phyloP scores from a whole-genome alignment of 2,329 filamentous ascomycete species.

The Diaporthe sp. region DNA sequence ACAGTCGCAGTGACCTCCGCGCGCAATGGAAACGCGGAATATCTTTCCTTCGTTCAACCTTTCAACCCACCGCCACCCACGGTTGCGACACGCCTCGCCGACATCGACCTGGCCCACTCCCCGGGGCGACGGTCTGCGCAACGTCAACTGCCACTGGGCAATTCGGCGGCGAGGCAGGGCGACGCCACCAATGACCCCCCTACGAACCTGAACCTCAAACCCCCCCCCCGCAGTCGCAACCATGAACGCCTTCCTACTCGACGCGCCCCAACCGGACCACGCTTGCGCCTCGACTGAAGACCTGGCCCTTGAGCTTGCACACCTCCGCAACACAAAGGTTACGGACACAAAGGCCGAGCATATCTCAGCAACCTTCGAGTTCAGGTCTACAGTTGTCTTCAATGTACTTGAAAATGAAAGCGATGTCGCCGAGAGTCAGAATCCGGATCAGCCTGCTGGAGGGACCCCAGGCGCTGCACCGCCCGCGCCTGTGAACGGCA shows the following conservation, averaged over 20 bases:
- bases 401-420: slow-evolving; percentile 52
- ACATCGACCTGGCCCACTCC: not conserved
- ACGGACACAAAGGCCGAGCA: slow-evolving; percentile 62
- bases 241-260: slow-evolving; percentile 47
- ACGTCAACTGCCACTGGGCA: not conserved
- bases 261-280: slow-evolving; percentile 42
- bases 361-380: slow-evolving; percentile 56
- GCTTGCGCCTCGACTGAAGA: slow-evolving; percentile 55
- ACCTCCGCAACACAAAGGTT: slow-evolving; percentile 53
- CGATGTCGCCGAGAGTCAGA: slow-evolving; percentile 43
- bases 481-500: slow-evolving; percentile 31
- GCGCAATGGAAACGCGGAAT: not conserved
- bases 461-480: slow-evolving; percentile 48
- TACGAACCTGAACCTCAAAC: not conserved
- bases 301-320: slow-evolving; percentile 56
- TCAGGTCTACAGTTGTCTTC: slow-evolving; percentile 57
- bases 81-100: not conserved
- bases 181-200: not conserved
- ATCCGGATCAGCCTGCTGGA: slow-evolving; percentile 39
- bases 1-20: not conserved
- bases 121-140: not conserved
- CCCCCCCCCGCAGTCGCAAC: not conserved
- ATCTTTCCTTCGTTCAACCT: not conserved
- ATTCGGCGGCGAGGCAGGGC: not conserved
- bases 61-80: not conserved